Conservation (phyloP, 2,329 filamentous ascomycete genomes). For the Apiospora aurea region DNA sequence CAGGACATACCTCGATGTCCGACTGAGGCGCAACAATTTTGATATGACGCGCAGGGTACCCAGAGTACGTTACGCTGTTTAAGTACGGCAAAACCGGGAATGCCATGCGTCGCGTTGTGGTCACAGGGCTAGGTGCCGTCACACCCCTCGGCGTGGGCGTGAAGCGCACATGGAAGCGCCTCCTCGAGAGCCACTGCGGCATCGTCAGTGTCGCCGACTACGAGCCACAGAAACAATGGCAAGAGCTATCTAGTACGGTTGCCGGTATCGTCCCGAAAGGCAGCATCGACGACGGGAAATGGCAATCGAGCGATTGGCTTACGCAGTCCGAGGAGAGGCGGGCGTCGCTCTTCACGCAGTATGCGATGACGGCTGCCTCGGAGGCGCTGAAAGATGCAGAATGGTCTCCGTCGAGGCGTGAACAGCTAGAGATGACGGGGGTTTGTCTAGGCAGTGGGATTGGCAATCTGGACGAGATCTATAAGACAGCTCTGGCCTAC, state of each 20-base stretch:
- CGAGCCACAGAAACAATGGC: constrained; percentile 65
- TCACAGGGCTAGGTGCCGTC: constrained; percentile 83
- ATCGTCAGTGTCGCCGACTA: constrained; percentile 75
- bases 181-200: constrained; percentile 81
- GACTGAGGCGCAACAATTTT: neutral
- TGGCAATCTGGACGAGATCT: constrained; percentile 91
- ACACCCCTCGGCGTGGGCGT: constrained; percentile 85
- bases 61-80: neutral
- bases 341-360: constrained; percentile 92
- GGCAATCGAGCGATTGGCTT: constrained; percentile 63
- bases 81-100: constrained; percentile 43
- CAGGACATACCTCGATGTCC: neutral
- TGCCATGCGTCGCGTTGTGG: constrained; percentile 75
- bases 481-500: constrained; percentile 80
- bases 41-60: no score
- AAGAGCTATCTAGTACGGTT: constrained; percentile 80
- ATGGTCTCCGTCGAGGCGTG: constrained; percentile 69
- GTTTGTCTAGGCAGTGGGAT: constrained; percentile 96
- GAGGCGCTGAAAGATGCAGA: constrained; percentile 86
- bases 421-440: constrained; percentile 79
- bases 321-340: constrained; percentile 67
- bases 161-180: constrained; percentile 78
- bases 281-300: constrained; percentile 48
- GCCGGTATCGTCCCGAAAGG: constrained; percentile 80
- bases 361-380: constrained; percentile 83